Evolutionary conservation across 1,284 basidiomycete genomes (phyloP), one percentile per base, ranked within the genome.

Genomic region (Quambalaria eucalypti): DNA sequence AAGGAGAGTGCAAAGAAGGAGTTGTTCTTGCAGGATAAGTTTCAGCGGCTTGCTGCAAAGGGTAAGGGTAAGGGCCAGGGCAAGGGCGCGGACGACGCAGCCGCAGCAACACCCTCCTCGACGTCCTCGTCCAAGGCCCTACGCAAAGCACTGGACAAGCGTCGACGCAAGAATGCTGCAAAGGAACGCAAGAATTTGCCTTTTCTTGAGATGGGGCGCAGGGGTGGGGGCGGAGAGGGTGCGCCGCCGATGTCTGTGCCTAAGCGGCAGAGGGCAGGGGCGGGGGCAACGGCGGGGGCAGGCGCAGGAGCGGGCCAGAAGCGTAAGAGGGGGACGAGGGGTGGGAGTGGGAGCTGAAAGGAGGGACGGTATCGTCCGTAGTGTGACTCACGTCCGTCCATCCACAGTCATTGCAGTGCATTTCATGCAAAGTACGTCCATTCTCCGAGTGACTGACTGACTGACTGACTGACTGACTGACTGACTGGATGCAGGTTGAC

Each of bases 71-170:
- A 12, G 7, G n/a, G n/a, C n/a, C n/a, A n/a, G n/a, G n/a, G n/a
- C n/a, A n/a, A n/a, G n/a, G n/a, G n/a, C n/a, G n/a, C n/a, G n/a
- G n/a, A n/a, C n/a, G 52, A 26, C 7, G 50, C 26, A n/a, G 46
- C 28, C 4, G 29, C 25, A n/a, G 46, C n/a, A 23, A 30, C 19
- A 33, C 26, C 48, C 28, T 51, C 26, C 49, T 56, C 53, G 7
- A 46, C 55, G 14, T 61, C 59, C 1, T 39, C 57, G 28, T 54
- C 59, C 51, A 62, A 62, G 60, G 60, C 64, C 31, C 88, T 89
- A 0, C 87, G 92, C 57, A 88, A 86, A 73, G 87, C 84, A 1
- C 83, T 93, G 39, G 88, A 90, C 70, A 90, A 88, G 80, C 89
- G 85, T 74, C 83, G 87, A 77, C 88, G 84, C 77, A 93, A 92